Base-by-base conservation (phyloP, 805 yeast genomes). In the Metschnikowia baotianmanensis region DNA sequence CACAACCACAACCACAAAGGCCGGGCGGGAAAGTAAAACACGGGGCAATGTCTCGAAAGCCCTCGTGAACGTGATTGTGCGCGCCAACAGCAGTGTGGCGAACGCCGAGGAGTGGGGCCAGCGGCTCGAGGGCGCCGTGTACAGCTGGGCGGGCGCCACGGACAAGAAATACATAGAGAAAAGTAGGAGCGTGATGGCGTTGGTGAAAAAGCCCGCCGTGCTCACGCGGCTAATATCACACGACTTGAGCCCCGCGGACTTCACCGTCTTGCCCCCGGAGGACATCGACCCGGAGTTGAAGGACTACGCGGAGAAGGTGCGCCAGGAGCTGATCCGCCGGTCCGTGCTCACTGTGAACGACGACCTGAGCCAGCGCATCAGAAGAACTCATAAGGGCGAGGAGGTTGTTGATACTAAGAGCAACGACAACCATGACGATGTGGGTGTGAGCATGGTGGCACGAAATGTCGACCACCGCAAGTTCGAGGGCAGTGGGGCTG, bases 341-440 rank as follows among this genome's bases (percentile, higher is more conserved):
- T 74, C 85, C 13, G 84, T 89, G 11, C 63, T 89, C 36, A 80
- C 81, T 31, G 72, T 62, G 18, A 78, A 76, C 26, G 74, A 69
- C 28, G 60, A 54, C 22, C 78, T 71, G 23, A 57, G 63, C 21
- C 88, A 88, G 13, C 73, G 81, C 32, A 78, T 86, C 49, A 72
- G 87, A 50, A 73, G 88, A 53, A 86, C 96, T 3, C 96, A 88
- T 58, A 86, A 84, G 59, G 96, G 96, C 19, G 96, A 89, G 46
- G 90, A 85, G 55, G 59, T 85, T n/a, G 72, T 86, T 5, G 95
- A 84, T 41, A 51, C 51, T 2, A 50, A 56, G 25, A 55, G 58
- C 36, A 59, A 59, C 33, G 50, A 53, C 22, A 41, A 43, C n/a
- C 46, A 46, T 12, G 61, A 59, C 13, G 61, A 55, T 17, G 51